These are phyloP conservation scores for Calonectria pauciramosa DNA, from an alignment of 2,329 filamentous ascomycete genomes.

Conservation along the genomic window DNA sequence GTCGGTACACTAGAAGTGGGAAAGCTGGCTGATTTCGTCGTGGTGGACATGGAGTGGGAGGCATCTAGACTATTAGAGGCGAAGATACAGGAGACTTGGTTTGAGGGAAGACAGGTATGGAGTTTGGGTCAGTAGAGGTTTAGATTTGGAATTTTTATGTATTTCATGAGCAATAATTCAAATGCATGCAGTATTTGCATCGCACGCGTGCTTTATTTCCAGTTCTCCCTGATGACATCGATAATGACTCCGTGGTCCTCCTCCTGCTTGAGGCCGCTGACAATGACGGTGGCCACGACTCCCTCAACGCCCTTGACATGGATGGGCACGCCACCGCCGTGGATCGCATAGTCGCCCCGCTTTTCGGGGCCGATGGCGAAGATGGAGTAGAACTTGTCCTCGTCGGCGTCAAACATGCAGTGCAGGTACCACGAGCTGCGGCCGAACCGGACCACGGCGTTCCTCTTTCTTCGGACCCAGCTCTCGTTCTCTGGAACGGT, in stretches of 20 bases:
- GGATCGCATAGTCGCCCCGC: conserved; percentile 78
- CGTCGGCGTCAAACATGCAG: conserved; percentile 75
- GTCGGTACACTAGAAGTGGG: conserved; percentile 63
- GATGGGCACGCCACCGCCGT: conserved; percentile 83
- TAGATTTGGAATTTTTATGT: background rate
- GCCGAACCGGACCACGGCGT: conserved; percentile 80
- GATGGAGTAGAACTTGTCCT: conserved; percentile 74
- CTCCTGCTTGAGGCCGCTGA: conserved; percentile 82
- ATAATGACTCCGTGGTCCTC: conserved; percentile 84
- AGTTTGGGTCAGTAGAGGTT: background rate
- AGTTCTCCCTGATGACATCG: conserved; percentile 73
- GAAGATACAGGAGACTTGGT: conserved; percentile 64
- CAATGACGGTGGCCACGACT: conserved; percentile 80
- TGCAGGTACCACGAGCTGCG: conserved; percentile 79
- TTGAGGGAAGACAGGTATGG: conserved; percentile 56
- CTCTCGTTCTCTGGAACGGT: conserved; percentile 78
- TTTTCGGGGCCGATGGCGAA: conserved; percentile 72
- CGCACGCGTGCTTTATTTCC: conserved; percentile 43
- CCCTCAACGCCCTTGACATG: conserved; percentile 81
- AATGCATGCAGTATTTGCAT: background rate
- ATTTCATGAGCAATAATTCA: background rate
- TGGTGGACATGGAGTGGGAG: conserved; percentile 60
- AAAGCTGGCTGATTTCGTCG: conserved; percentile 66
- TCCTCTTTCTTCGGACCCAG: conserved; percentile 80
- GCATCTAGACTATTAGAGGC: conserved; percentile 59